phyloP scores from a whole-genome alignment of 495 filamentous ascomycete species.

The Daldinia concentrica region DNA sequence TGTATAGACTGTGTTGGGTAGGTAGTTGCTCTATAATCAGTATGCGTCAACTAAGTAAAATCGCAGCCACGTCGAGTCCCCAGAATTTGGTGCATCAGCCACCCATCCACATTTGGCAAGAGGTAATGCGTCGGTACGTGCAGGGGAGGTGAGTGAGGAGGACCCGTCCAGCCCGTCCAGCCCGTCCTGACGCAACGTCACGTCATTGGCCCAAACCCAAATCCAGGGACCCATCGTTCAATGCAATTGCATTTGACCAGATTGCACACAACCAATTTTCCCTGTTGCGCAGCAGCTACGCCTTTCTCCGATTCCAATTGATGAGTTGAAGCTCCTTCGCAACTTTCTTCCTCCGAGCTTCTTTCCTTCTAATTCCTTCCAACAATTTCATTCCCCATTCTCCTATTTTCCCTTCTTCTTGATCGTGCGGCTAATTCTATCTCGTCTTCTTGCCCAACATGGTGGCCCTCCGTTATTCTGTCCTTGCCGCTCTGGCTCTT shows the following conservation, averaged over 20 bases:
- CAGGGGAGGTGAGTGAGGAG: neutral
- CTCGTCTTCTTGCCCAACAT: slow-evolving; percentile 59
- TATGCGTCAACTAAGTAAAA: neutral
- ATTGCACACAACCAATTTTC: slow-evolving; percentile 27
- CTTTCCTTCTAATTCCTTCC: slow-evolving; percentile 7
- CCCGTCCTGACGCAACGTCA: slow-evolving; percentile 23
- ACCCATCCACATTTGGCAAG: slow-evolving; percentile 34
- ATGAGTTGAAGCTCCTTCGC: slow-evolving; percentile 22
- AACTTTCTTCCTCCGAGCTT: slow-evolving; percentile 10
- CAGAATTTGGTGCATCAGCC: neutral
- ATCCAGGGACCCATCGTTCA: slow-evolving; percentile 26
- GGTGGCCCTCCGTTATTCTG: slow-evolving; percentile 76
- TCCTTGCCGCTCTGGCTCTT: slow-evolving; percentile 75
- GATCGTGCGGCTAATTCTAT: slow-evolving; percentile 1
- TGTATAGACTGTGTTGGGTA: too few species aligned
- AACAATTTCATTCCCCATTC: neutral
- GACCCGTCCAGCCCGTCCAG: neutral
- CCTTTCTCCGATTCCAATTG: slow-evolving; percentile 4
- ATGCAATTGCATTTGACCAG: slow-evolving; percentile 42
- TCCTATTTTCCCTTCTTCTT: slow-evolving; percentile 38
- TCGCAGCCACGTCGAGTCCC: neutral
- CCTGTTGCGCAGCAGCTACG: neutral
- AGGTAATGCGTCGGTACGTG: too few species aligned
- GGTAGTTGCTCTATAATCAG: too few species aligned
- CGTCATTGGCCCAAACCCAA: slow-evolving; percentile 36